Evolutionary conservation across 768 basidiomycete species (phyloP), one percentile per base, ranked within the genome.

Genomic region (Tulasnella sp.): DNA sequence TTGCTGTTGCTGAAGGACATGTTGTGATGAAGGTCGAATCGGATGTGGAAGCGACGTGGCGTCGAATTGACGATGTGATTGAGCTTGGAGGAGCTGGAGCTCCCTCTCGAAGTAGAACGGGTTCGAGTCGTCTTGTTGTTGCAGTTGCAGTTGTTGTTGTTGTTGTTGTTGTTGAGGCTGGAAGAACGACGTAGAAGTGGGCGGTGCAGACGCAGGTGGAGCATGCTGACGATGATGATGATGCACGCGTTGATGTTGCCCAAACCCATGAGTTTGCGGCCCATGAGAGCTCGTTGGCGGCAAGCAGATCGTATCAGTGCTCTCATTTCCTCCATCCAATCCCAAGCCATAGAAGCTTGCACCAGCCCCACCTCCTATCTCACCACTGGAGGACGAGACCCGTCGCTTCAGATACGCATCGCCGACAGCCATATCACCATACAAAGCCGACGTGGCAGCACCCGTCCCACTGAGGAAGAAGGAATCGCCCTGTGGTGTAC

Each of bases 81-180:
- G 55, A n/a, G 42, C 46, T 49, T 57, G 55, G 24, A 57, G 22
- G 24, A 27, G 29, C 19, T 57, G 55, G 10, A 57, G 43, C 27
- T 57, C 44, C 22, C 55, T 5, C 4, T 8, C 44, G 44, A 57
- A 57, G 46, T 46, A 57, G 44, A 57, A 57, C n/a, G 55, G 55
- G 17, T 57, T 57, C 5, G 55, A 57, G 45, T 57, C 55, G 43
- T 45, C 55, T 24, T 24, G 48, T 15, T 43, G 41, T 10, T 43
- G n/a, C 48, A 25, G 24, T 29, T 29, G 48, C 24, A 30, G 22
- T 30, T 25, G 30, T 31, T 27, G 29, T 30, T 27, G 27, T 30
- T 51, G 29, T 15, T 27, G 19, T 15, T 51, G 50, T n/a, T 51
- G 50, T 17, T 50, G 24, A 8, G 19, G 30, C 19, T 27, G 5